Evolutionary conservation across 2,329 filamentous ascomycete genomes (phyloP), one percentile per base, ranked within the genome.

Genomic region (Hymenoscyphus scutula): DNA sequence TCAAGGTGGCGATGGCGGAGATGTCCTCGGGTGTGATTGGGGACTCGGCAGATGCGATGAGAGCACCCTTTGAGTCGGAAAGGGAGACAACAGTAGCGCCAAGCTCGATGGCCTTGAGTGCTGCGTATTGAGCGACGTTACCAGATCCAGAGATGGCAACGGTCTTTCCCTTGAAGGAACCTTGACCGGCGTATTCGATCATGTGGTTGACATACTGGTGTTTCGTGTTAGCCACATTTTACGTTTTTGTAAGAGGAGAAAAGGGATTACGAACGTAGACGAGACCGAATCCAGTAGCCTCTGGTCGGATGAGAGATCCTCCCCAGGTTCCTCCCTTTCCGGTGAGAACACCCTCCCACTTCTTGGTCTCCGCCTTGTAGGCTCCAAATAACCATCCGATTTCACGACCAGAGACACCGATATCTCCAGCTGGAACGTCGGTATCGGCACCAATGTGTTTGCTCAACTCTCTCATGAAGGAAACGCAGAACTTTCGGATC

Each of bases 101-200:
- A 71, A 98, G 91, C 84, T 98, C 93, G 73, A 98, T 95, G 75
- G 89, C 88, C 82, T 98, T 98, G 71, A 98, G 89, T 0, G 94
- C 95, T 34, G 94, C 94, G 81, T 95, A 98, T 82, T 98, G 95
- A 34, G 95, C 95, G 61, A 98, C 95, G 81, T 99, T 99, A 70
- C 95, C 95, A 64, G 94, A 97, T 67, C 95, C 95, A 53, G 95
- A 97, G 78, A 99, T 89, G 77, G 94, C 91, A 62, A 98, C 95
- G 64, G 89, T 89, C 86, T 98, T 98, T 80, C 92, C 94, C 67
- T 85, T 79, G 82, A 96, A 96, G 70, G 84, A 85, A 75, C 96
- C 92, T 76, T 89, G 88, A 77, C 91, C 92, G 71, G 91, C 91
- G 78, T 97, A 89, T 78, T 90, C 82, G 75, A 98, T 93, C 93